A percentile compares a stretch with the other conserved stretches of the same genome.
Evolutionary conservation across 1,284 basidiomycete genomes (phyloP).

Genomic region (Sporisorium scitamineum): DNA sequence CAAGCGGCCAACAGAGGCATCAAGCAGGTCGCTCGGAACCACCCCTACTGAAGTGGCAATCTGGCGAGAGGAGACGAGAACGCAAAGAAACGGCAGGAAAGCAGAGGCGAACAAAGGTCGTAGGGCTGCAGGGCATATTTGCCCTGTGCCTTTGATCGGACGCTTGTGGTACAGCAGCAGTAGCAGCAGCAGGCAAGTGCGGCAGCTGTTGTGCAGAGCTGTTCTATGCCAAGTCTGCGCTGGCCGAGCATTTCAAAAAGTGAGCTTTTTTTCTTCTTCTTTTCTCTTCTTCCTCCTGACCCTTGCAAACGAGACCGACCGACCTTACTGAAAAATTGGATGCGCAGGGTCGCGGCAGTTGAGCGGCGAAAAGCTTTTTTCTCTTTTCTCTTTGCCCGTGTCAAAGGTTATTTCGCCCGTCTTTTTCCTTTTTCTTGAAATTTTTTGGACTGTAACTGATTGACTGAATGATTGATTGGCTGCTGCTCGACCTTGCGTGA

Average conservation of each 20-base stretch:
- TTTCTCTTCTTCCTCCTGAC: not conserved
- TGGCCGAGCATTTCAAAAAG: slow-evolving; percentile 4
- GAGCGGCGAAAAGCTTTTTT: slow-evolving; percentile 12
- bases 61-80: too few relatives aligned
- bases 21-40: too few relatives aligned
- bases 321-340: not conserved
- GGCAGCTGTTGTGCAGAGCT: not conserved
- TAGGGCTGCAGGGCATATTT: too few relatives aligned
- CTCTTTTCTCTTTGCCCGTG: not conserved
- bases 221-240: not conserved
- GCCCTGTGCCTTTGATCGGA: not conserved
- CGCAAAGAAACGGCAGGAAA: too few relatives aligned
- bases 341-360: slow-evolving; percentile 8
- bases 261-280: not conserved
- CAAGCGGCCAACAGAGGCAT: too few relatives aligned
- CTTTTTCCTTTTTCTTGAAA: slow-evolving; percentile 4
- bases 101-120: too few relatives aligned
- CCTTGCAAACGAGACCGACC: not conserved
- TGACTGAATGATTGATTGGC: not conserved
- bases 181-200: not conserved
- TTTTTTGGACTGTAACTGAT: slow-evolving; percentile 9
- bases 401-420: slow-evolving; percentile 6
- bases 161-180: not conserved
- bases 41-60: too few relatives aligned
- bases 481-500: slow-evolving; percentile 6